Percentiles rank a stretch among this genome's conserved stretches.
Evolutionary conservation across 495 filamentous ascomycete species (phyloP).

Genomic region (Hypoxylon intermedium): DNA sequence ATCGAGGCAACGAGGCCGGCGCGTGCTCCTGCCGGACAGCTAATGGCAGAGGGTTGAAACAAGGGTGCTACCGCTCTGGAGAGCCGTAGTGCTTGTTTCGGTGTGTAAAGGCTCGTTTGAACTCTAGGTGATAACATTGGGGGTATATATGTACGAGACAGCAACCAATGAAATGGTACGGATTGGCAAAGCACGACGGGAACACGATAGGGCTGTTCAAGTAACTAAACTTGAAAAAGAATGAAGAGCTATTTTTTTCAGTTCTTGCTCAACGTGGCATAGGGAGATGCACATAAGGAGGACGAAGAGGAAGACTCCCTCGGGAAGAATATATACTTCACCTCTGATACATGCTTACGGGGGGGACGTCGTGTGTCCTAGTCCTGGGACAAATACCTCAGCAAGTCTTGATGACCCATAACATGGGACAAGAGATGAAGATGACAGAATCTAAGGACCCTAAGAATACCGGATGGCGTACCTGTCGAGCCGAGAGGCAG

Average conservation of each 20-base stretch:
- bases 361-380: background rate
- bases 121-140: constrained; percentile 41
- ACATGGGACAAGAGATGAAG: background rate
- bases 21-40: constrained; percentile 39
- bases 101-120: constrained; percentile 44
- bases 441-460: constrained; percentile 1
- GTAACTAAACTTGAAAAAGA: constrained; percentile 6
- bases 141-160: background rate
- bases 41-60: constrained; percentile 28
- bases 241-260: background rate
- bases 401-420: background rate
- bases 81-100: constrained; percentile 46
- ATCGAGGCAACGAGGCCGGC: constrained; percentile 31
- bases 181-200: too few species aligned
- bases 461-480: constrained; percentile 21
- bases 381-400: constrained; percentile 28
- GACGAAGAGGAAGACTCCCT: constrained; percentile 6
- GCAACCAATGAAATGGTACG: constrained; percentile 13
- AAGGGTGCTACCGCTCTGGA: constrained; percentile 39
- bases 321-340: constrained; percentile 32
- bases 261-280: constrained; percentile 15
- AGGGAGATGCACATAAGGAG: constrained; percentile 1
- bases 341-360: constrained; percentile 13
- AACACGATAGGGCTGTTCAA: constrained; percentile 1
- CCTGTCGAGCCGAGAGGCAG: background rate